phyloP scores from a whole-genome alignment of 2,329 filamentous ascomycete genomes.

The Venturia oleaginea region DNA sequence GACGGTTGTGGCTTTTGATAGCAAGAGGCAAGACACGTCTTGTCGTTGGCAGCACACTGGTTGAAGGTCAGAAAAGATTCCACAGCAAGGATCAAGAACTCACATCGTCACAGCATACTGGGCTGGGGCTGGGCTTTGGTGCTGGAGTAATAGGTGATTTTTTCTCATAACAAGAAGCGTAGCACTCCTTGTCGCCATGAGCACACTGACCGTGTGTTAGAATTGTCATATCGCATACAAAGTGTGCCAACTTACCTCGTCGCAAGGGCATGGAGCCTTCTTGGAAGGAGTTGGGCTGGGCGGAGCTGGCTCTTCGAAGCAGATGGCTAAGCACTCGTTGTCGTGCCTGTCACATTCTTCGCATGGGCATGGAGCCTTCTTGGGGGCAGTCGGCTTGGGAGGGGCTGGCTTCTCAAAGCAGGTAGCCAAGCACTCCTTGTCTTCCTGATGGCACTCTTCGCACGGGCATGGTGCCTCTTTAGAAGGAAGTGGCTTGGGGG shows the following conservation, averaged over 20 bases:
- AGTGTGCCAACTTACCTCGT: background rate
- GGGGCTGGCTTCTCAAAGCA: background rate
- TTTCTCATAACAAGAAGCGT: background rate
- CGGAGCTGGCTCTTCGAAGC: background rate
- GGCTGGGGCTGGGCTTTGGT: background rate
- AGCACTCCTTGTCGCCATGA: background rate
- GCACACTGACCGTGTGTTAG: background rate
- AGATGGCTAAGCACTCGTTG: background rate
- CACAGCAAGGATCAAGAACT: background rate
- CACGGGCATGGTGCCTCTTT: background rate
- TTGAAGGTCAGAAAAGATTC: background rate
- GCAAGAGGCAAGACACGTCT: background rate
- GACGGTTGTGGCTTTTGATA: background rate
- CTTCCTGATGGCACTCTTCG: background rate
- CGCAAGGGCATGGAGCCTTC: background rate
- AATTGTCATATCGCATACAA: background rate
- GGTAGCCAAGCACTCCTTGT: background rate
- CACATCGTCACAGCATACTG: background rate
- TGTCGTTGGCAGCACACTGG: background rate
- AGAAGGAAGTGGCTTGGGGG: too few relatives aligned
- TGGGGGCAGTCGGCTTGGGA: background rate
- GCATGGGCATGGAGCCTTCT: background rate
- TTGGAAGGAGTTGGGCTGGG: background rate
- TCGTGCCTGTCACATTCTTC: background rate
- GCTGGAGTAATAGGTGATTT: background rate